A percentile compares a stretch with the other conserved stretches of the same genome.
Conservation (phyloP, 2,329 filamentous ascomycete species). For the Xylaria sp. region DNA sequence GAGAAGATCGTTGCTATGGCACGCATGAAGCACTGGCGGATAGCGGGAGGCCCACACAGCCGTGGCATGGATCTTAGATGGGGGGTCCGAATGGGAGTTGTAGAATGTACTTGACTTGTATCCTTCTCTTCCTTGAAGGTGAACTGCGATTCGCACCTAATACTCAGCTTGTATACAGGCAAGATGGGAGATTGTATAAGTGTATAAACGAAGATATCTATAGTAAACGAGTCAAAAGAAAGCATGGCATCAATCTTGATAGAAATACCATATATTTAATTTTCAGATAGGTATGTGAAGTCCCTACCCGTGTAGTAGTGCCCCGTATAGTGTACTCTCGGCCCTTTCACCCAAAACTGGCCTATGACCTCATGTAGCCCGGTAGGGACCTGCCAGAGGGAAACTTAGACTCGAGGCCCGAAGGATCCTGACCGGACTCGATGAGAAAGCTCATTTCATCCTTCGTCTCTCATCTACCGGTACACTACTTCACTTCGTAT, state of each 20-base stretch:
- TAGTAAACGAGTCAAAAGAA: no score
- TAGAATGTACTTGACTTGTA: background rate
- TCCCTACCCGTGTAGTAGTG: background rate
- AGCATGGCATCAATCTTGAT: no score
- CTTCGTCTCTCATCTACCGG: background rate
- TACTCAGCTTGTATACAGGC: no score
- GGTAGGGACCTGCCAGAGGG: background rate
- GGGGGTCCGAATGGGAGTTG: background rate
- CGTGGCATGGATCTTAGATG: background rate
- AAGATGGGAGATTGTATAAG: no score
- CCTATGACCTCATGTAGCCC: conserved; percentile 20
- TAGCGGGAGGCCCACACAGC: conserved; percentile 3
- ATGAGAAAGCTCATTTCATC: conserved; percentile 7
- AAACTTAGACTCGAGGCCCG: conserved; percentile 6
- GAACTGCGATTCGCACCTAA: background rate
- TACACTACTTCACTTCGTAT: background rate
- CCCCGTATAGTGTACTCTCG: background rate
- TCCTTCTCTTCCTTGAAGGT: background rate
- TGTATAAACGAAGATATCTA: no score
- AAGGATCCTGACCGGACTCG: conserved; percentile 17
- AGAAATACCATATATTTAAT: no score
- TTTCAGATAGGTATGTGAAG: no score
- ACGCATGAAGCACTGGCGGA: conserved; percentile 24
- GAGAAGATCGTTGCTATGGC: conserved; percentile 32
- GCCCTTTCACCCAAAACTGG: background rate